Conservation (phyloP, 1,284 basidiomycete genomes). For the Leccinum pachyderme region DNA sequence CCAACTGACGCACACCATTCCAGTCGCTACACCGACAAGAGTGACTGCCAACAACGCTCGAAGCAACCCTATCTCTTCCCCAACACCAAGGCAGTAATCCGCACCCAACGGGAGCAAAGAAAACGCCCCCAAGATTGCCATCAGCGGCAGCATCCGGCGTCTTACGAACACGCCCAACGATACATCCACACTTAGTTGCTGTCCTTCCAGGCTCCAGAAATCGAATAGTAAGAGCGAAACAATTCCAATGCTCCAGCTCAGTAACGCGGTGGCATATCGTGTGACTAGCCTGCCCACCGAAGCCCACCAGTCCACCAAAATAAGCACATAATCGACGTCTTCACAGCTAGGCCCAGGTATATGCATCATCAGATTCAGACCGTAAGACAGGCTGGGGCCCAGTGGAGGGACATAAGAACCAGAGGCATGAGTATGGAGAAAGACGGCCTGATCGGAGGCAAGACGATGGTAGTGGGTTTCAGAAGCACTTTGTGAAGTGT, state of each 20-base stretch:
- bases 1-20: slow-evolving; percentile 62
- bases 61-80: slow-evolving; percentile 40
- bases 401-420: slow-evolving; percentile 58
- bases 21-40: slow-evolving; percentile 54
- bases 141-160: slow-evolving; percentile 41
- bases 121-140: slow-evolving; percentile 42
- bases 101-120: slow-evolving; percentile 59
- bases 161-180: slow-evolving; percentile 47
- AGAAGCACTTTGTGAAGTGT: slow-evolving; percentile 46
- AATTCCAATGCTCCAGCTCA: slow-evolving; percentile 71
- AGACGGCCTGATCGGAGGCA: slow-evolving; percentile 38
- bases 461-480: slow-evolving; percentile 76
- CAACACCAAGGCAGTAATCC: slow-evolving; percentile 56
- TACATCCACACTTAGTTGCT: slow-evolving; percentile 45
- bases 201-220: slow-evolving; percentile 40
- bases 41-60: slow-evolving; percentile 54
- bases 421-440: slow-evolving; percentile 70
- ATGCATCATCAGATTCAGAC: slow-evolving; percentile 56
- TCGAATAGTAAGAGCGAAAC: slow-evolving; percentile 54
- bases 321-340: slow-evolving; percentile 40
- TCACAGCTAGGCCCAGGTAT: slow-evolving; percentile 52
- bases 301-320: slow-evolving; percentile 67
- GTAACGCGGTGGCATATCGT: slow-evolving; percentile 68
- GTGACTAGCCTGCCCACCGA: slow-evolving; percentile 67
- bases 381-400: slow-evolving; percentile 29